Evolutionary conservation across 2,329 filamentous ascomycete species (phyloP), one percentile per base, ranked within the genome.

Genomic region (Fusarium secorum): DNA sequence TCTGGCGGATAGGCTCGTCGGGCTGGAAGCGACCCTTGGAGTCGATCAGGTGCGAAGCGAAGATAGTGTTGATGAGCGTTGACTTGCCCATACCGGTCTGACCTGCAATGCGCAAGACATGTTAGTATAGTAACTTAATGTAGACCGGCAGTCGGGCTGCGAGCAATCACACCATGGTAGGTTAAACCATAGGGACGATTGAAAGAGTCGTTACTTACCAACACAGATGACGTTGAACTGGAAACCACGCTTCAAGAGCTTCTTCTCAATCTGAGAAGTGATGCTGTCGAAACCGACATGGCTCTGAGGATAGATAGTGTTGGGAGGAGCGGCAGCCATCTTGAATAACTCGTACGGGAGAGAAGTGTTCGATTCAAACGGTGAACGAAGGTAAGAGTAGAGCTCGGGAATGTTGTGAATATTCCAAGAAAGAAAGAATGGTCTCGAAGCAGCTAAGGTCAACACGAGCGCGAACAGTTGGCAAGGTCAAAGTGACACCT

Each of bases 261-360:
- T 99, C 87, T 93, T 93, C 91, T 99, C 96, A 79, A 99, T 99
- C 88, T 99, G 96, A 76, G 92, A 94, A 78, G 96, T 99, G 88
- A 99, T 99, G 87, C 94, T 98, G 88, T 99, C 96, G 87, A 99
- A 99, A 90, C 96, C 96, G 83, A 99, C 96, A 88, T 98, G 96
- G 91, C 92, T 97, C 83, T 96, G 91, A 80, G 96, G 96, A 85
- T 93, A 96, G 82, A 92, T 89, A 79, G 90, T 90, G 79, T 89
- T 85, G 80, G 90, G 81, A 78, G 91, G 89, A 89, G 92, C 91
- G 82, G 85, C 83, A 74, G 84, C 84, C 84, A 86, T 87, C 77
- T 80, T 85, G 79, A 78, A 74, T 60, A 56, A 66, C 57, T 68
- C 60, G 61, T 67, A 46, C 38, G 28, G 28, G 39, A 58, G 69